A percentile compares a stretch with the other conserved stretches of the same genome.
Conservation (phyloP, 2,329 filamentous ascomycete species). For the Sporothrix humicola region DNA sequence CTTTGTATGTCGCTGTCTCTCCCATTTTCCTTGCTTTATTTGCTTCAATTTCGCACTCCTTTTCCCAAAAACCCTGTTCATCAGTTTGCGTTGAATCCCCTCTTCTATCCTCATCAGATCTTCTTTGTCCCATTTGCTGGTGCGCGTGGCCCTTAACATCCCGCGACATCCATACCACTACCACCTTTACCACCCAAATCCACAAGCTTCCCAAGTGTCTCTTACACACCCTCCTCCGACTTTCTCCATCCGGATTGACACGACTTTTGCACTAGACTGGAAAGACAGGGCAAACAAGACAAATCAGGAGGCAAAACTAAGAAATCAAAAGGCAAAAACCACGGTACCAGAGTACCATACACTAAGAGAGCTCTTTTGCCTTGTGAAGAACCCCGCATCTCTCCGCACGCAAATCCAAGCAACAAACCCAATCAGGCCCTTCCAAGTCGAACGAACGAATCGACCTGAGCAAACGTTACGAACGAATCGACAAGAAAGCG, state of each 20-base stretch:
- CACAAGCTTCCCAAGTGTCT: slow-evolving; percentile 20
- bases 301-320: too few relatives aligned
- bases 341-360: too few relatives aligned
- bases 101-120: background rate
- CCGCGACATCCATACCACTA: background rate
- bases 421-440: background rate
- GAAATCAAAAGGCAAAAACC: background rate
- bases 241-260: slow-evolving; percentile 26
- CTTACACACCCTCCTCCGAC: slow-evolving; percentile 22
- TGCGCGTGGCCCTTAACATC: slow-evolving; percentile 12
- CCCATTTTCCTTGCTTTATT: background rate
- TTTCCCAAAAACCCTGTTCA: background rate
- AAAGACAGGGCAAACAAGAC: too few relatives aligned
- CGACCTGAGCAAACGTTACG: background rate
- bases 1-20: background rate
- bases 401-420: slow-evolving; percentile 1
- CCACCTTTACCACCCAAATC: background rate
- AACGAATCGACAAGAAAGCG: background rate
- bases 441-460: background rate
- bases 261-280: slow-evolving; percentile 13
- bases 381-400: slow-evolving; percentile 15
- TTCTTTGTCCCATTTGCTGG: slow-evolving; percentile 14
- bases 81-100: background rate
- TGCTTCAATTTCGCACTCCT: background rate
- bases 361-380: background rate